Conservation (phyloP, 2,329 filamentous ascomycete genomes). For the Periconia digitata region DNA sequence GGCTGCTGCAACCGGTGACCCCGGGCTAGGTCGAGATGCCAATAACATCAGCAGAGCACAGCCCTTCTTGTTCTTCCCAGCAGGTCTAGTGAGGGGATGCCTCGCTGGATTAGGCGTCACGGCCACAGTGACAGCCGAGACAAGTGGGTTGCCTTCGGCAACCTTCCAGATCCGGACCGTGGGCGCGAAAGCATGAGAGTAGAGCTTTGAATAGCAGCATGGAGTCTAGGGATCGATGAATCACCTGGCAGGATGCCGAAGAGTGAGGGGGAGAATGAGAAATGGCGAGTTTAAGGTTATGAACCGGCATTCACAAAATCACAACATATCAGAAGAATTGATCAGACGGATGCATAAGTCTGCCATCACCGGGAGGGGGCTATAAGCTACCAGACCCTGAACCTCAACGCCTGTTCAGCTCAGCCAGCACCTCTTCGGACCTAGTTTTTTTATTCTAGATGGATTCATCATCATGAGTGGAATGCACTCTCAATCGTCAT, state of each 20-base stretch:
- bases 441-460: background rate
- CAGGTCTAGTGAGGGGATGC: slow-evolving; percentile 88
- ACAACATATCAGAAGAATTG: background rate
- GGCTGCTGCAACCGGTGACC: slow-evolving; percentile 34
- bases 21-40: slow-evolving; percentile 54
- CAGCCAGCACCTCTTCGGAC: background rate
- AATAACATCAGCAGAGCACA: slow-evolving; percentile 35
- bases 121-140: slow-evolving; percentile 89
- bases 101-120: slow-evolving; percentile 88
- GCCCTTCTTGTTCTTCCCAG: slow-evolving; percentile 90
- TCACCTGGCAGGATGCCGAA: background rate
- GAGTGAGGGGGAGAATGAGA: too few species aligned
- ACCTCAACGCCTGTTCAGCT: background rate
- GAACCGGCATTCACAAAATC: background rate
- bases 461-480: background rate
- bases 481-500: background rate
- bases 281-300: background rate
- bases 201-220: background rate
- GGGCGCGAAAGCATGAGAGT: slow-evolving; percentile 62
- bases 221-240: background rate
- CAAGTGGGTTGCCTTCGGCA: slow-evolving; percentile 79
- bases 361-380: background rate
- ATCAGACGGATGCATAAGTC: background rate
- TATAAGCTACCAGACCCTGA: background rate
- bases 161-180: slow-evolving; percentile 95